phyloP scores from a whole-genome alignment of 2,329 filamentous ascomycete genomes.

The Xylariaceae sp. region DNA sequence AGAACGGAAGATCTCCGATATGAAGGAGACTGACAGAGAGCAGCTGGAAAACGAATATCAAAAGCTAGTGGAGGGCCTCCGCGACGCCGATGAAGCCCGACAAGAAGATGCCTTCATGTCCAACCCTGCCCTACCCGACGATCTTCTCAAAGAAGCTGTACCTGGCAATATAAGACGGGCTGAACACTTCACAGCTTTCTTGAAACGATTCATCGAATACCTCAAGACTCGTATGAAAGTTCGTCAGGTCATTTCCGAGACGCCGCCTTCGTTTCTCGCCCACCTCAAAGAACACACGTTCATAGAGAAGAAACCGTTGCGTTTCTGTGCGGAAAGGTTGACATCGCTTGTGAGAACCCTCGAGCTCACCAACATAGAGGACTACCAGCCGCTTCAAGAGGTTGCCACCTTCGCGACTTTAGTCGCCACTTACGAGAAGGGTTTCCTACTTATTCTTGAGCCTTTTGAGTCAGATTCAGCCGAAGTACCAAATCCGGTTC shows the following conservation, averaged over 20 bases:
- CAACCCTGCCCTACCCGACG: slow-evolving; percentile 90
- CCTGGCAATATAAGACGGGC: slow-evolving; percentile 94
- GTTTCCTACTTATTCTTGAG: slow-evolving; percentile 93
- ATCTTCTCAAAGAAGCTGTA: slow-evolving; percentile 90
- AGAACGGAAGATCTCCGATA: slow-evolving; percentile 84
- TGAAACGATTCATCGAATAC: slow-evolving; percentile 97
- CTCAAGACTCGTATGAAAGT: slow-evolving; percentile 98
- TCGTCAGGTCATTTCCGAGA: slow-evolving; percentile 94
- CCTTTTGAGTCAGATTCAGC: slow-evolving; percentile 94
- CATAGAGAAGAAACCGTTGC: slow-evolving; percentile 91
- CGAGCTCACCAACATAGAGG: slow-evolving; percentile 95
- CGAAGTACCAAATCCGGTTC: slow-evolving; percentile 91
- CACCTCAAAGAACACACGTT: slow-evolving; percentile 95
- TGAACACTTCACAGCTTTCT: slow-evolving; percentile 91
- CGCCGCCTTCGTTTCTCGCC: slow-evolving; percentile 85
- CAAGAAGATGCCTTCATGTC: slow-evolving; percentile 97
- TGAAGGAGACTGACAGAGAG: slow-evolving; percentile 92
- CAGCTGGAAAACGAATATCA: slow-evolving; percentile 94
- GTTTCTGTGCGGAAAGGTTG: slow-evolving; percentile 91
- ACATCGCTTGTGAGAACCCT: slow-evolving; percentile 92
- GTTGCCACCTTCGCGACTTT: slow-evolving; percentile 96
- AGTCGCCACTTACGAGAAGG: slow-evolving; percentile 93
- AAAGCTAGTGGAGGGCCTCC: slow-evolving; percentile 87
- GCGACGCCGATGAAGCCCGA: slow-evolving; percentile 81
- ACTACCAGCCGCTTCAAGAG: slow-evolving; percentile 94